Percentiles rank a stretch among this genome's conserved stretches.
Conservation (phyloP, 2,329 filamentous ascomycete species). For the Fusarium veterinarium region DNA sequence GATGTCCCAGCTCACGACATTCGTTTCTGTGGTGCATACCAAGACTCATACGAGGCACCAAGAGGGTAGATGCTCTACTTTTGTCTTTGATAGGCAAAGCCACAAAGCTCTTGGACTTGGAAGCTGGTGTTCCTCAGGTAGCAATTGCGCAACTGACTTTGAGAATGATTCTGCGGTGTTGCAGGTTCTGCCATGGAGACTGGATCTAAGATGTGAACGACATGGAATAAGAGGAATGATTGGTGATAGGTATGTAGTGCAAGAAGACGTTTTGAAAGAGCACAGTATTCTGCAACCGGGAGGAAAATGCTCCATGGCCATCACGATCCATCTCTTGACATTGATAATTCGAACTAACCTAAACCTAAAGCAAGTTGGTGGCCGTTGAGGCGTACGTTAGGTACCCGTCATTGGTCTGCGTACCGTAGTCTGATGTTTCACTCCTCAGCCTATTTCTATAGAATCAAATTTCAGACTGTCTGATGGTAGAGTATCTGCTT, state of each 20-base stretch:
- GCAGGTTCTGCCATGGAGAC: background rate
- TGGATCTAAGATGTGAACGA: background rate
- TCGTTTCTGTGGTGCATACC: background rate
- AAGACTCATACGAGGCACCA: background rate
- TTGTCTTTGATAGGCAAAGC: background rate
- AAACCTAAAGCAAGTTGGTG: background rate
- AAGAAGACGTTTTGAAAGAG: background rate
- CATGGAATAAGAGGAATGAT: background rate
- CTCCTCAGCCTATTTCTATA: background rate
- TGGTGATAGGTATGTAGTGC: background rate
- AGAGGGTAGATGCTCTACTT: background rate
- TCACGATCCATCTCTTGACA: background rate
- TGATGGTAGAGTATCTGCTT: background rate
- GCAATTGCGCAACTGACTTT: background rate
- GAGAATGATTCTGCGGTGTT: background rate
- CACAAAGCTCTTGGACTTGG: background rate
- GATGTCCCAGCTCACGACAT: background rate
- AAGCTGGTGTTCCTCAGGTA: background rate
- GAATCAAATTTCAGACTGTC: conserved; percentile 1
- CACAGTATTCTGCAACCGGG: background rate
- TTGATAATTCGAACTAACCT: background rate
- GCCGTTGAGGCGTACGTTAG: background rate
- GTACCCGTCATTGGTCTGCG: background rate
- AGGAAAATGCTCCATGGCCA: background rate
- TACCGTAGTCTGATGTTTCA: background rate